Evolutionary conservation across 2,329 filamentous ascomycete species (phyloP), one percentile per base, ranked within the genome.

Genomic region (Ceratocystis albifundus): DNA sequence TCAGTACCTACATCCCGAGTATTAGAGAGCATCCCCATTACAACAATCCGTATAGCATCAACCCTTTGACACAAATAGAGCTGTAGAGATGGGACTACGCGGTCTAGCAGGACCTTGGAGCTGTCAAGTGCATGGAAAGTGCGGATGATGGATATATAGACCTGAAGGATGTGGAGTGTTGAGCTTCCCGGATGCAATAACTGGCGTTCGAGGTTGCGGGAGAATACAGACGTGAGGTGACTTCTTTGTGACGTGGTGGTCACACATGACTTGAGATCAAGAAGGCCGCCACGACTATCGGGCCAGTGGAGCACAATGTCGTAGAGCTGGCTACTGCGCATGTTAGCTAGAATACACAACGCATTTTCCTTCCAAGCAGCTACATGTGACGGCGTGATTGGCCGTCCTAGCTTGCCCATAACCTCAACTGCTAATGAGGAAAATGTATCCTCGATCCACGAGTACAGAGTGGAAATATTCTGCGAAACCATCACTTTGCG

Each of bases 251-350:
- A 82, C 2, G 87, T 81, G 1, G 86, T 86, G 10, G 84, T 88
- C 36, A 90, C 82, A 59, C 87, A 85, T 65, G 86, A 82, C 68
- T 87, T 82, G 69, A 93, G 82, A 72, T 94, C 90, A 36, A 89
- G 82, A 2, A 94, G 80, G 0, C 87, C 90, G 1, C 86, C 86
- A 65, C 82, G 80, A 70, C 87, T 90, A 45, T 80, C 75, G 3
- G 89, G 88, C 89, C 89, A 94, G 66, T 82, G 80, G 67, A 88
- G 80, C 59, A 91, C 85, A 72, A 93, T 91, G 71, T 92, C 88
- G 71, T 91, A 93, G 8, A 94, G 78, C 71, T 90, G 85, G 6
- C 82, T 79, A 59, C 88, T 88, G 55, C 89, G 82, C 61, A 88
- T 78, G 20, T 83, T 80, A 1, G 88, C 88, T 17, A 93, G 79